These are phyloP conservation scores for Cunninghamia lanceolata DNA, from an alignment of 75 land plant species.

Conservation along the genomic window DNA sequence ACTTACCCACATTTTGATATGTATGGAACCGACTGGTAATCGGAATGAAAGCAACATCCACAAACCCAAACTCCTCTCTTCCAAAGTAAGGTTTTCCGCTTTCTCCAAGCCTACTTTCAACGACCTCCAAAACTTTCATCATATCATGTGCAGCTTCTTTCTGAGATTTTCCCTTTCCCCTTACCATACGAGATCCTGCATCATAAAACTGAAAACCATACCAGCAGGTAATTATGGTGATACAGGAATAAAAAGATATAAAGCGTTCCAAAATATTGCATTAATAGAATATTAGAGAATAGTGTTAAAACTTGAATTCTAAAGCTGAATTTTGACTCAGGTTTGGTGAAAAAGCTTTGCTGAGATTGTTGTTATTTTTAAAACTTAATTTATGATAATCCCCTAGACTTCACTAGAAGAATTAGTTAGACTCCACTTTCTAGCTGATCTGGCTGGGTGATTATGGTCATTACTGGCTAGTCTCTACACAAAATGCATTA, in stretches of 20 bases:
- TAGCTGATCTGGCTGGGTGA: too few relatives aligned
- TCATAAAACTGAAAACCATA: background rate
- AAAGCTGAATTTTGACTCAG: too few relatives aligned
- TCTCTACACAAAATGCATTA: too few relatives aligned
- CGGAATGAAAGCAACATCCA: too few relatives aligned
- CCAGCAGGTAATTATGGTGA: background rate
- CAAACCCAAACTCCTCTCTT: too few relatives aligned
- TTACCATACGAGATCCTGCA: background rate
- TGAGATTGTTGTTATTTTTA: too few relatives aligned
- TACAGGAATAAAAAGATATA: background rate
- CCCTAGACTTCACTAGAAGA: too few relatives aligned
- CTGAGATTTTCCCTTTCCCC: background rate
- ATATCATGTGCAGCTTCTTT: background rate
- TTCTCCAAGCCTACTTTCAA: background rate
- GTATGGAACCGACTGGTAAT: background rate
- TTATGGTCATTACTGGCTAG: too few relatives aligned
- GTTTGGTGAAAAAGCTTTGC: too few relatives aligned
- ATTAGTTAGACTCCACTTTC: too few relatives aligned
- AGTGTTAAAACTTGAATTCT: background rate
- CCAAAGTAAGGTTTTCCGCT: background rate
- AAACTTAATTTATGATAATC: too few relatives aligned
- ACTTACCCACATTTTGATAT: background rate
- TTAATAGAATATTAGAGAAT: background rate
- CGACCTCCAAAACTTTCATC: background rate
- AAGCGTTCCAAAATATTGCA: background rate